A percentile compares a stretch with the other conserved stretches of the same genome.
These are phyloP conservation scores for Vitis riparia DNA, from an alignment of 164 flowering plant genomes.

Conservation along the genomic window DNA sequence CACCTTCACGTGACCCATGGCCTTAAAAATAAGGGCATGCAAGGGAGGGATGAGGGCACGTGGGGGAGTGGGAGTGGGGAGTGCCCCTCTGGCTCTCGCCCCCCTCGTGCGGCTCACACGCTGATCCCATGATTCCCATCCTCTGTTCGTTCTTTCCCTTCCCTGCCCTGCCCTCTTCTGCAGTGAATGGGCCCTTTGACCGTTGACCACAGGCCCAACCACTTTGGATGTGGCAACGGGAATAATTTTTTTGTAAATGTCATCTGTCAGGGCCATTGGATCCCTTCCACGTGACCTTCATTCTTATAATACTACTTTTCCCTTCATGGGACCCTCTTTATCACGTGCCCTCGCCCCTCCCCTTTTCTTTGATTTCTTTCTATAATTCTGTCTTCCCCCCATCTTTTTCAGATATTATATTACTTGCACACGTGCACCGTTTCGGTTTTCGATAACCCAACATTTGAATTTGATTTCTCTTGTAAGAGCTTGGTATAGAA, in stretches of 20 bases:
- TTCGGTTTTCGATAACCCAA: slow-evolving; percentile 9
- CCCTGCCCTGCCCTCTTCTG: slow-evolving; percentile 4
- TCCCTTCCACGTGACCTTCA: slow-evolving; percentile 48
- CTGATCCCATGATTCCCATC: slow-evolving; percentile 15
- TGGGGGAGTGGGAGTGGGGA: not conserved
- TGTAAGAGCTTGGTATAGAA: too few relatives aligned
- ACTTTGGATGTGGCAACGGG: not conserved
- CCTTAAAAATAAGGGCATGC: slow-evolving; percentile 10
- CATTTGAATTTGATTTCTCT: not conserved
- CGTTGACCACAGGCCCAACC: slow-evolving; percentile 24
- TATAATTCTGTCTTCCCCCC: too few relatives aligned
- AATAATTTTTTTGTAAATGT: not conserved
- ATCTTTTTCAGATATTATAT: too few relatives aligned
- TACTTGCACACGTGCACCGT: slow-evolving; percentile 6
- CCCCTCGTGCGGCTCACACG: slow-evolving; percentile 43
- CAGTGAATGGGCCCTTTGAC: slow-evolving; percentile 32
- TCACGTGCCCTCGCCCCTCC: slow-evolving; percentile 27
- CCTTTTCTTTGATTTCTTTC: not conserved
- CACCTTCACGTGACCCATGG: slow-evolving; percentile 12
- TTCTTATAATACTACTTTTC: slow-evolving; percentile 6
- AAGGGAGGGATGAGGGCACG: not conserved
- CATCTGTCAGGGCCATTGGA: slow-evolving; percentile 20
- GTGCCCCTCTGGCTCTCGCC: slow-evolving; percentile 14
- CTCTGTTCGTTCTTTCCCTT: slow-evolving; percentile 20
- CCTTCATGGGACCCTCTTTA: slow-evolving; percentile 19